Conservation (phyloP, 257 asterid genomes). For the Capsicum baccatum region DNA sequence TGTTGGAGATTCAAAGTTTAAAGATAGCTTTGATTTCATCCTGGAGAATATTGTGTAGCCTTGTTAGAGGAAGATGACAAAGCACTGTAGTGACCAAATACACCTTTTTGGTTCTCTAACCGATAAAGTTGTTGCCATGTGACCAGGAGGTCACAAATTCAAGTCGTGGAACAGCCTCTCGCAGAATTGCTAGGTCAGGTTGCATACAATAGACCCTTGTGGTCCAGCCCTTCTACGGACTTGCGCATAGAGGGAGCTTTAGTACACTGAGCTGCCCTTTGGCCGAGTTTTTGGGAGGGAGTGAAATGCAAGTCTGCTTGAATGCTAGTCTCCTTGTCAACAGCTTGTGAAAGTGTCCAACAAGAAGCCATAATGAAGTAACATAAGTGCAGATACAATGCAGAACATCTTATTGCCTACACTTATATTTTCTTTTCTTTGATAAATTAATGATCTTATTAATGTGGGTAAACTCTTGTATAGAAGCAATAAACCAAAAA, state of each 20-base stretch:
- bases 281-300: background rate
- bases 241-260: too few species aligned
- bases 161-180: too few species aligned
- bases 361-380: background rate
- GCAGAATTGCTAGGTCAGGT: too few species aligned
- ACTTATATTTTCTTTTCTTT: background rate
- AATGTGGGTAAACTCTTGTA: background rate
- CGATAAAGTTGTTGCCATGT: too few species aligned
- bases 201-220: too few species aligned
- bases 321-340: background rate
- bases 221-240: too few species aligned
- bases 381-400: background rate
- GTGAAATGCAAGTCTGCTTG: background rate
- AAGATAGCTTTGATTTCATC: background rate
- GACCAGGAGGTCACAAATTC: too few species aligned
- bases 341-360: background rate
- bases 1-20: background rate
- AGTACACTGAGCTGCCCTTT: too few species aligned
- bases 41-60: background rate
- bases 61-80: background rate
- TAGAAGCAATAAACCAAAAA: background rate
- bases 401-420: background rate
- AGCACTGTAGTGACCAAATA: background rate
- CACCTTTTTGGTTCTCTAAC: background rate
- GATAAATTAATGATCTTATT: background rate